Evolutionary conservation across 1,284 basidiomycete genomes (phyloP).

Genomic region (Apiotrichum montevideense): DNA sequence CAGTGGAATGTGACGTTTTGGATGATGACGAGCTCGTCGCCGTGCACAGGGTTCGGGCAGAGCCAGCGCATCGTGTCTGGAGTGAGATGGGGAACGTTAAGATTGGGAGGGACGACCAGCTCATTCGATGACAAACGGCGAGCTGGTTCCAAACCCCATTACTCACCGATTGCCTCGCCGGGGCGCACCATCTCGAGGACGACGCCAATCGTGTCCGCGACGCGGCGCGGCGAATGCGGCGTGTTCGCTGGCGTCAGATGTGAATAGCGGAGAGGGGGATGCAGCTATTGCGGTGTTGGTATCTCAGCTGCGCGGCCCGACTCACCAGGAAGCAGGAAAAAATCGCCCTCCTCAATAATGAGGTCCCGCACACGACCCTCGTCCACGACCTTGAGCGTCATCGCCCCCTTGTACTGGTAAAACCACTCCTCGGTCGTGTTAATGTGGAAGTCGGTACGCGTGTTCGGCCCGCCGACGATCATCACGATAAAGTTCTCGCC

Average conservation of each 20-base stretch:
- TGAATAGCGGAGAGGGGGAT: too few species aligned
- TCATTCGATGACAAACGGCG: too few species aligned
- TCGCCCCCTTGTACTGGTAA: conserved; percentile 85
- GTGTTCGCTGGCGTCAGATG: conserved; percentile 62
- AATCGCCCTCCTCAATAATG: conserved; percentile 84
- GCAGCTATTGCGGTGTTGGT: background rate
- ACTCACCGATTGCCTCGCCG: conserved; percentile 48
- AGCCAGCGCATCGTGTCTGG: conserved; percentile 91
- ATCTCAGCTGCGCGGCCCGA: background rate
- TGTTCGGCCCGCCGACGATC: conserved; percentile 88
- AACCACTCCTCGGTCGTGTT: conserved; percentile 98
- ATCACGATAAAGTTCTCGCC: conserved; percentile 82
- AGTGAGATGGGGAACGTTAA: background rate
- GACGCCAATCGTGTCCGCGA: conserved; percentile 84
- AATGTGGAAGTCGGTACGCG: conserved; percentile 83
- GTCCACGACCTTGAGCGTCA: conserved; percentile 82
- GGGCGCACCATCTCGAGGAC: conserved; percentile 89
- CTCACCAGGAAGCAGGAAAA: conserved; percentile 87
- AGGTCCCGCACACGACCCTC: conserved; percentile 83
- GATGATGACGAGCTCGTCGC: conserved; percentile 66
- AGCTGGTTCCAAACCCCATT: too few species aligned
- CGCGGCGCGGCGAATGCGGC: conserved; percentile 90
- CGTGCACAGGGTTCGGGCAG: conserved; percentile 61
- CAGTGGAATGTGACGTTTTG: conserved; percentile 82
- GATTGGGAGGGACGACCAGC: too few species aligned